Evolutionary conservation across 352 stramenopile species (phyloP).

Genomic region (Detonula confervacea): DNA sequence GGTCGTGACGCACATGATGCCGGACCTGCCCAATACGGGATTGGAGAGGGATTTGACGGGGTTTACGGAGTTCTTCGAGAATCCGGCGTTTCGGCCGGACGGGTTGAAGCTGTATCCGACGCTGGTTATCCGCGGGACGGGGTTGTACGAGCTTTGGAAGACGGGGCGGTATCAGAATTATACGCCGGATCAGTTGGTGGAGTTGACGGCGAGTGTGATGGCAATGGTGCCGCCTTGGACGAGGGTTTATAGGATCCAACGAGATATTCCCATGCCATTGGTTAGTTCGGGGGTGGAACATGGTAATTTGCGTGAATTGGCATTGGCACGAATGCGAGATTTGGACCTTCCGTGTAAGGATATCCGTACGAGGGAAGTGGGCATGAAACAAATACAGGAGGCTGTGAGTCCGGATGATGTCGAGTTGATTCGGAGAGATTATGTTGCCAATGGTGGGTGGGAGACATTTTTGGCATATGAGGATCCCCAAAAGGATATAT

Average conservation of each 20-base stretch:
- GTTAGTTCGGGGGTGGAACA: slow-evolving; percentile 95
- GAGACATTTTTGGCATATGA: slow-evolving; percentile 97
- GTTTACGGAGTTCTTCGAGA: slow-evolving; percentile 97
- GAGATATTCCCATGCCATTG: slow-evolving; percentile 98
- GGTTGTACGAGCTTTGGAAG: slow-evolving; percentile 98
- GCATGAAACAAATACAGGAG: slow-evolving; percentile 97
- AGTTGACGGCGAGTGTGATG: slow-evolving; percentile 93
- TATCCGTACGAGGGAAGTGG: slow-evolving; percentile 94
- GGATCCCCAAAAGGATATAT: slow-evolving; percentile 95
- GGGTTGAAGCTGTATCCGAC: slow-evolving; percentile 97
- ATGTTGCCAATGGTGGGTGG: slow-evolving; percentile 95
- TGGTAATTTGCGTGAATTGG: slow-evolving; percentile 94
- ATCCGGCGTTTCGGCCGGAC: slow-evolving; percentile 93
- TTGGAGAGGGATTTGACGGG: slow-evolving; percentile 94
- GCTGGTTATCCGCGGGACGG: slow-evolving; percentile 95
- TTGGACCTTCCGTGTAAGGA: slow-evolving; percentile 92
- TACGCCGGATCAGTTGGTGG: slow-evolving; percentile 87
- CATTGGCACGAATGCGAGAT: slow-evolving; percentile 92
- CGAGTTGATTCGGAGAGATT: slow-evolving; percentile 95
- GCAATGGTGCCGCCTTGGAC: slow-evolving; percentile 95
- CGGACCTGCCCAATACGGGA: slow-evolving; percentile 96
- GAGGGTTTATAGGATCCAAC: slow-evolving; percentile 94
- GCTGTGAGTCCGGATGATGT: slow-evolving; percentile 91
- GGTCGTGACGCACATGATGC: slow-evolving; percentile 98
- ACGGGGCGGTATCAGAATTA: slow-evolving; percentile 93